Evolutionary conservation across 257 asterid genomes (phyloP), one percentile per base, ranked within the genome.

Genomic region (Primulina eburnea): DNA sequence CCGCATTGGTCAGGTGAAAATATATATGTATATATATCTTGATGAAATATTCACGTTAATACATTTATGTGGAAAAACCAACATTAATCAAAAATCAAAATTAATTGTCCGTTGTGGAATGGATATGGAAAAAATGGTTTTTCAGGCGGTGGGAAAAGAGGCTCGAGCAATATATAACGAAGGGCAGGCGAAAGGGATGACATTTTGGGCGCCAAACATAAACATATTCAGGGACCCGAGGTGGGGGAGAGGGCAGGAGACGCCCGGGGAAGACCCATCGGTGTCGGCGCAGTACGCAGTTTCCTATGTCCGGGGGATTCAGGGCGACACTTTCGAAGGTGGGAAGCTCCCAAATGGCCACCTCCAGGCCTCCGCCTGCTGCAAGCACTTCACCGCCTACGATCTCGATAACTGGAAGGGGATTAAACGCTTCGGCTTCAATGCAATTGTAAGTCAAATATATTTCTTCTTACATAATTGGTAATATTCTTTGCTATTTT

Each of bases 241-340:
- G 75, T 90, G 95, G 96, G 97, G 97, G 0, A 79, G 97, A 62
- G 97, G 97, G 7, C 96, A 89, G 66, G 96, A 91, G 78, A 91
- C 96, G 56, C 91, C 97, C 17, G 96, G 97, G 17, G 97, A 90
- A 63, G 95, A 87, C 67, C 97, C 97, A 56, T 18, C 57, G 77
- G 83, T 84, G 3, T 83, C 78, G 1, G 82, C 85, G 0, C 82
- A 72, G 34, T 90, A 90, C 28, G 87, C 96, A 0, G 85, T 79
- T 43, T 80, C 95, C 16, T 89, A 76, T 29, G 97, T 90, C 53
- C 79, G 92, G 71, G 97, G 97, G 9, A 18, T 90, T 5, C 96
- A 90, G 70, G 97, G 97, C 8, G 89, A 89, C 60, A 81, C 64
- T 47, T 80, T 73, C 60, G 62, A 76, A 26, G 94, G 92, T 67